These are phyloP conservation scores for Pilasporangium apinafurcum DNA, from an alignment of 352 stramenopile species.

Conservation along the genomic window DNA sequence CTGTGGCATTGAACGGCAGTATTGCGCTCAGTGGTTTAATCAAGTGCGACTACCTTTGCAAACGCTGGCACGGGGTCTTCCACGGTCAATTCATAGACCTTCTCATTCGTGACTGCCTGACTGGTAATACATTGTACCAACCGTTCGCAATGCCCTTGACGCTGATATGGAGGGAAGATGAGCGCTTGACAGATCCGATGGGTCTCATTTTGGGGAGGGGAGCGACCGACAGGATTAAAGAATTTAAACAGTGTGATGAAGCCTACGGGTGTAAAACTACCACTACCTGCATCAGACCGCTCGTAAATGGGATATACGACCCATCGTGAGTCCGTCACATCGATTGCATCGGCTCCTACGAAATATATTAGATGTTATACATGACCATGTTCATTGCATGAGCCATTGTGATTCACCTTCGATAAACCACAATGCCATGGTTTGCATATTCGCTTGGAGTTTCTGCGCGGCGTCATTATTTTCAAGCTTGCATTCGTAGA, in stretches of 20 bases:
- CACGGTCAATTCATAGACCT: constrained; percentile 79
- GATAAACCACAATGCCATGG: constrained; percentile 77
- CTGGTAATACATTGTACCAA: constrained; percentile 63
- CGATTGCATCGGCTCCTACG: constrained; percentile 60
- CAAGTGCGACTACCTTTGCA: constrained; percentile 7
- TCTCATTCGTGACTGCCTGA: constrained; percentile 36
- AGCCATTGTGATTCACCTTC: constrained; percentile 30
- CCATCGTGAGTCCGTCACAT: constrained; percentile 72
- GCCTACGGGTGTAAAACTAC: constrained; percentile 36
- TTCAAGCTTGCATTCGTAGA: constrained; percentile 58
- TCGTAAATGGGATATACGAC: constrained; percentile 78
- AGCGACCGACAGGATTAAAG: constrained; percentile 57
- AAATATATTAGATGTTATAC: too few relatives aligned
- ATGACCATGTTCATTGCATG: not conserved
- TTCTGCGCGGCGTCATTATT: constrained; percentile 46
- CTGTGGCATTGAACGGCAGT: constrained; percentile 5
- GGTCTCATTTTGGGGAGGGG: constrained; percentile 45
- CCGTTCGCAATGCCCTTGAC: constrained; percentile 72
- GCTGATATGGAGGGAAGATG: constrained; percentile 71
- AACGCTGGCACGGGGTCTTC: constrained; percentile 82
- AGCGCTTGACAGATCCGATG: constrained; percentile 82
- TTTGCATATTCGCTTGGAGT: constrained; percentile 65
- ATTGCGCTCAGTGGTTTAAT: too few relatives aligned
- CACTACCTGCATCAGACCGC: constrained; percentile 6
- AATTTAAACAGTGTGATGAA: constrained; percentile 85